Conservation (phyloP, 176 grass and related monocot genomes). For the Paspalum notatum region DNA sequence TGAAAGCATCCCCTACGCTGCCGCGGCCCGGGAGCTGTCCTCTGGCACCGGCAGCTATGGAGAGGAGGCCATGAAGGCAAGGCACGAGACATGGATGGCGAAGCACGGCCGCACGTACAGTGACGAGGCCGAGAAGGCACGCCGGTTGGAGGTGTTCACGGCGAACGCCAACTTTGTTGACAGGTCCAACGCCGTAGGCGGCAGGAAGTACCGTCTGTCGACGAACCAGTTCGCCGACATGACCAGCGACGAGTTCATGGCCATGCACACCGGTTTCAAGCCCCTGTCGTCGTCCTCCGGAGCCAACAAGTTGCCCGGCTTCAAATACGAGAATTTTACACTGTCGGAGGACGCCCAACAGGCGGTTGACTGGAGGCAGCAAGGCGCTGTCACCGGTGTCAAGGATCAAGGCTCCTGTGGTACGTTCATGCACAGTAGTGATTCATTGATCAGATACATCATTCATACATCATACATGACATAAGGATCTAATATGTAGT, state of each 20-base stretch:
- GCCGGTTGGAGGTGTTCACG: constrained; percentile 45
- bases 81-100: constrained; percentile 37
- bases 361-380: constrained; percentile 31
- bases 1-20: neutral
- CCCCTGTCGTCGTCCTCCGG: too few species aligned
- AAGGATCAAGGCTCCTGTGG: constrained; percentile 32
- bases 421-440: neutral
- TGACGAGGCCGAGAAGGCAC: constrained; percentile 36
- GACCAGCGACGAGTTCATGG: constrained; percentile 10
- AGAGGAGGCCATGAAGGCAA: constrained; percentile 16
- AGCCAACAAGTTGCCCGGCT: neutral
- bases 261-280: neutral
- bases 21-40: neutral
- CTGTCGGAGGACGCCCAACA: neutral
- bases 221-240: constrained; percentile 16
- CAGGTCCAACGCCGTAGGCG: neutral
- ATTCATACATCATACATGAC: too few species aligned
- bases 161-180: constrained; percentile 32
- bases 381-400: constrained; percentile 16
- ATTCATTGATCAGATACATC: too few species aligned
- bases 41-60: neutral
- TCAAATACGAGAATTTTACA: neutral
- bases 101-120: constrained; percentile 42
- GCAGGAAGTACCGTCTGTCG: constrained; percentile 23
- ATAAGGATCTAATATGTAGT: too few species aligned